Evolutionary conservation across 192 early-diverging fungal genomes (phyloP).

Genomic region (Dispira simplex): DNA sequence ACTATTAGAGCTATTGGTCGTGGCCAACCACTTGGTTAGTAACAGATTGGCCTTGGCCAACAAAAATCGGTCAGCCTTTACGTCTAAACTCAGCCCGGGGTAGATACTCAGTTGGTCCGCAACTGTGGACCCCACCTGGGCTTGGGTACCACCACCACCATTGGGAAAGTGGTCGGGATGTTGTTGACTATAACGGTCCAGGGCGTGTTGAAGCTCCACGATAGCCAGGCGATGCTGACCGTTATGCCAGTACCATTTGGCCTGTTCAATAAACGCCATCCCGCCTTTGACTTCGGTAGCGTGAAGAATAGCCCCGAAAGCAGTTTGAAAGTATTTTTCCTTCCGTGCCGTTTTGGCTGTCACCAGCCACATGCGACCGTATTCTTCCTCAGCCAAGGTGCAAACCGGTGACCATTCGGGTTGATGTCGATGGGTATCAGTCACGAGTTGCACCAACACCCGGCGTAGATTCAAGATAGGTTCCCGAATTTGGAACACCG

Average conservation of each 20-base stretch:
- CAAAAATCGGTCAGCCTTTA: neutral
- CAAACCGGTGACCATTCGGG: neutral
- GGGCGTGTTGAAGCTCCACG: constrained; percentile 25
- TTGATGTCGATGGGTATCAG: neutral
- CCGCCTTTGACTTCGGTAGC: constrained; percentile 26
- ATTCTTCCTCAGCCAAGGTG: constrained; percentile 13
- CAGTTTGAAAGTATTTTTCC: constrained; percentile 34
- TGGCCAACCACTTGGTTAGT: constrained; percentile 12
- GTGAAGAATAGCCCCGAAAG: constrained; percentile 39
- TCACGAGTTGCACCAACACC: constrained; percentile 23
- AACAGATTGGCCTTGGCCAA: constrained; percentile 4
- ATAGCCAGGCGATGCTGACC: constrained; percentile 35
- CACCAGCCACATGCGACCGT: constrained; percentile 45
- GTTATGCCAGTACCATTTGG: constrained; percentile 40
- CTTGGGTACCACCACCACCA: neutral
- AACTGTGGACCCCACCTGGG: constrained; percentile 2
- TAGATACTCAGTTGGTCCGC: neutral
- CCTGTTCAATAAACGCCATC: constrained; percentile 31
- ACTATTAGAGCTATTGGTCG: neutral
- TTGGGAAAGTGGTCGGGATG: neutral
- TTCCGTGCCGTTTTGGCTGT: constrained; percentile 40
- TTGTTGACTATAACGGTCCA: constrained; percentile 7
- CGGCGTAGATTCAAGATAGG: constrained; percentile 40
- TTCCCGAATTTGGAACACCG: constrained; percentile 39
- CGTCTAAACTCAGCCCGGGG: neutral